A percentile compares a stretch with the other conserved stretches of the same genome.
phyloP scores from a whole-genome alignment of 108 stramenopile genomes.

The Aurantiochytrium sp. region DNA sequence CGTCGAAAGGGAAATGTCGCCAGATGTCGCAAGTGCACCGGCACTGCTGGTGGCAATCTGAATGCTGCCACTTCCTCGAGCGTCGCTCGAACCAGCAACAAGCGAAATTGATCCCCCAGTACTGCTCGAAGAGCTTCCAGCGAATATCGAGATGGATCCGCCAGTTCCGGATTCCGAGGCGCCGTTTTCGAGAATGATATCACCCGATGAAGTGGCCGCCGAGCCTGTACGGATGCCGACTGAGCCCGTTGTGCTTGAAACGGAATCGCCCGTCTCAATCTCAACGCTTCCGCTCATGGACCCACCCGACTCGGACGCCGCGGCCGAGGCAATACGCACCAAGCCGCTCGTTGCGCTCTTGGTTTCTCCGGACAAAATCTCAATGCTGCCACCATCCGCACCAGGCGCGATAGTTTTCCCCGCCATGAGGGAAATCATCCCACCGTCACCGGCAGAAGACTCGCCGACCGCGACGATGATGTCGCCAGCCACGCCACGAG shows the following conservation, averaged over 20 bases:
- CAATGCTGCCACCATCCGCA: slow-evolving; percentile 23
- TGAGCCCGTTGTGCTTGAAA: neutral
- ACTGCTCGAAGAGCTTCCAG: neutral
- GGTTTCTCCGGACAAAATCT: slow-evolving; percentile 16
- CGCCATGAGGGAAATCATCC: neutral
- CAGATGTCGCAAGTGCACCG: neutral
- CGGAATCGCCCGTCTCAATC: neutral
- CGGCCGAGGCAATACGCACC: slow-evolving; percentile 28
- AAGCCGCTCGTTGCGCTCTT: slow-evolving; percentile 19
- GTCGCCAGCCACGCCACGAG: neutral
- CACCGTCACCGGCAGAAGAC: neutral
- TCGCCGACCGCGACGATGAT: neutral
- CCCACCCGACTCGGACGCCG: neutral
- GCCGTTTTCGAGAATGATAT: neutral
- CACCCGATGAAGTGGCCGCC: neutral
- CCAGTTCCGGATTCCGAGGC: neutral
- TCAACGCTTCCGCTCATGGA: slow-evolving; percentile 11
- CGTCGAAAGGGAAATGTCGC: neutral
- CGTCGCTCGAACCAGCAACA: neutral
- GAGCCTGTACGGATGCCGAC: neutral
- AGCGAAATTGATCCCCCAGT: neutral
- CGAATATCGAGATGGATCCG: neutral
- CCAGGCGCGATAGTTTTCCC: neutral
- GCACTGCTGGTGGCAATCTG: neutral
- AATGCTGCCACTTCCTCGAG: neutral